Evolutionary conservation across 2,329 filamentous ascomycete genomes (phyloP).

Genomic region (Pestalotiopsis sp.): DNA sequence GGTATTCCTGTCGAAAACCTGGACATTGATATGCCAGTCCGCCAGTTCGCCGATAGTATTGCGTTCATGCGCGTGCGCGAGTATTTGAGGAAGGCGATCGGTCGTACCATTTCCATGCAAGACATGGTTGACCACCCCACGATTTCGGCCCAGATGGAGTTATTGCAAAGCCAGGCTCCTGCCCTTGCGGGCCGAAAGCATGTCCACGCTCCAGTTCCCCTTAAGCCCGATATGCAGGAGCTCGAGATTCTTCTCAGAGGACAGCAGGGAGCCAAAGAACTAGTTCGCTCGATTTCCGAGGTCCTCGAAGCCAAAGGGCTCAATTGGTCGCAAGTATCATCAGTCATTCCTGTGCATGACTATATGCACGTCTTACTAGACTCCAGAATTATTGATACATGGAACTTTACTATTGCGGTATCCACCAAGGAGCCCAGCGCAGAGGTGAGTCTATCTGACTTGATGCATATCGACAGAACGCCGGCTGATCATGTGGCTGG

Average conservation of each 20-base stretch:
- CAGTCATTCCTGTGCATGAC: conserved; percentile 4
- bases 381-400: conserved; percentile 1
- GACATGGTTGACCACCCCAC: background rate
- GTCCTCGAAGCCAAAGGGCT: background rate
- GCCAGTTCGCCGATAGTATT: background rate
- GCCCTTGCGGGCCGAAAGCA: background rate
- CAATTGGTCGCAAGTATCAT: background rate
- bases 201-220: fast-evolving
- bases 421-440: background rate
- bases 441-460: background rate
- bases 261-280: background rate
- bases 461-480: background rate
- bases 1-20: background rate
- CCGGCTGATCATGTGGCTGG: background rate
- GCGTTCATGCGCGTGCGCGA: background rate
- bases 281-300: background rate
- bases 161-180: background rate
- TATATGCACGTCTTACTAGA: conserved; percentile 7
- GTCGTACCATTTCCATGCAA: background rate
- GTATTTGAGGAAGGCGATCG: background rate
- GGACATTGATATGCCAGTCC: background rate
- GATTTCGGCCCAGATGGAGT: background rate
- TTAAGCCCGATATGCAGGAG: background rate
- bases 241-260: background rate
- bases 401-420: conserved; percentile 9